These are phyloP conservation scores for Novymonas esmeraldas DNA, from an alignment of 208 protist genomes.

Conservation along the genomic window DNA sequence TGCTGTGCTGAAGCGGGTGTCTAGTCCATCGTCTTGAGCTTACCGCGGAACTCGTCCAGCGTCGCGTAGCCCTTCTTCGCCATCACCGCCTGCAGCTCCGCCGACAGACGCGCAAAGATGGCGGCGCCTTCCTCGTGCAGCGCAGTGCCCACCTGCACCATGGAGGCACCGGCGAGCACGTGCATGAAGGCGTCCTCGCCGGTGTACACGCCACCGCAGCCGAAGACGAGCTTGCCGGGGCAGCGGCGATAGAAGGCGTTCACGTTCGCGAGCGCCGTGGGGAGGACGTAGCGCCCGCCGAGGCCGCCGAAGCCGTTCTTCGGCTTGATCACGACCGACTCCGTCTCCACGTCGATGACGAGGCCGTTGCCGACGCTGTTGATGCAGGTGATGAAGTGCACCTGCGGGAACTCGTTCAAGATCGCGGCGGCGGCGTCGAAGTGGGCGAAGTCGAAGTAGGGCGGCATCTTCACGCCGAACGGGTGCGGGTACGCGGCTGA, in stretches of 20 bases:
- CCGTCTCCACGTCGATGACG: constrained; percentile 80
- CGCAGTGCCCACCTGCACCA: constrained; percentile 88
- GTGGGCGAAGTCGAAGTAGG: constrained; percentile 91
- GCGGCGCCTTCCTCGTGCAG: constrained; percentile 74
- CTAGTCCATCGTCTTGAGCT: constrained; percentile 80
- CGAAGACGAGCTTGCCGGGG: constrained; percentile 81
- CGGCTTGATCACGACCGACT: constrained; percentile 85
- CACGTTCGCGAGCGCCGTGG: constrained; percentile 90
- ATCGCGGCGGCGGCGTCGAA: constrained; percentile 83
- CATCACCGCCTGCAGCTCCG: constrained; percentile 83
- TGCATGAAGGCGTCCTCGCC: constrained; percentile 88
- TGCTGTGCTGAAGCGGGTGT: background rate
- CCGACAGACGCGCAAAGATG: constrained; percentile 75
- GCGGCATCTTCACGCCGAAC: constrained; percentile 91
- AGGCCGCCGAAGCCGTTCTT: constrained; percentile 90
- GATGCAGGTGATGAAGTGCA: constrained; percentile 87
- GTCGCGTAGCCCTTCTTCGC: constrained; percentile 84
- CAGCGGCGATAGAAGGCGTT: constrained; percentile 89
- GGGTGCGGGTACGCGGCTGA: constrained; percentile 65
- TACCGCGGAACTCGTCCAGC: constrained; percentile 85
- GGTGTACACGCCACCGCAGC: constrained; percentile 83
- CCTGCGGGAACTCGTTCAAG: constrained; percentile 82
- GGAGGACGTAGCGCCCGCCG: constrained; percentile 79
- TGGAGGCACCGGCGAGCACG: constrained; percentile 81
- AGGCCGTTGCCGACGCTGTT: constrained; percentile 91